A percentile compares a stretch with the other conserved stretches of the same genome.
Evolutionary conservation across 768 basidiomycete genomes (phyloP).

Genomic region (Harrya chromipes): DNA sequence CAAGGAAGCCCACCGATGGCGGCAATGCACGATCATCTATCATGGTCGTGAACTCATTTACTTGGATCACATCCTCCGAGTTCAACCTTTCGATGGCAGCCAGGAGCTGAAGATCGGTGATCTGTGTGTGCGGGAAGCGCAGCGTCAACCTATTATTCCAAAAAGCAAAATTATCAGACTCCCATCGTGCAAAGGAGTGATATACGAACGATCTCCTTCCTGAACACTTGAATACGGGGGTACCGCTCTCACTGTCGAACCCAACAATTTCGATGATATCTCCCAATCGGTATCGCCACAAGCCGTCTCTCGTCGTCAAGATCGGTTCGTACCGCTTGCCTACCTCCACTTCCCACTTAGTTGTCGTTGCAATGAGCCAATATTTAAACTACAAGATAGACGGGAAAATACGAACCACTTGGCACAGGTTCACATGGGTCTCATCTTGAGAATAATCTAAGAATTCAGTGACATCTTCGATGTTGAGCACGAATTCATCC

Average conservation of each 20-base stretch:
- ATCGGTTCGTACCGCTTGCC: conserved; percentile 19
- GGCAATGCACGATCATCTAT: conserved; percentile 11
- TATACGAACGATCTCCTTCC: conserved; percentile 20
- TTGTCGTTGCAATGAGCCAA: background rate
- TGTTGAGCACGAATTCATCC: conserved; percentile 7
- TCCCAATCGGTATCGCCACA: conserved; percentile 23
- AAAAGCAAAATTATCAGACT: background rate
- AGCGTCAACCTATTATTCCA: conserved; percentile 10
- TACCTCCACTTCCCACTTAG: conserved; percentile 18
- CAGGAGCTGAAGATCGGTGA: conserved; percentile 12
- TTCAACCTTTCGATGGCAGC: background rate
- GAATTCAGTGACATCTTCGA: conserved; percentile 15
- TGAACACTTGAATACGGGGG: conserved; percentile 11
- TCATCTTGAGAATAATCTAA: conserved; percentile 13
- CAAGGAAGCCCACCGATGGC: conserved; percentile 9
- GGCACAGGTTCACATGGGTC: conserved; percentile 12
- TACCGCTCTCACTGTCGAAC: conserved; percentile 4
- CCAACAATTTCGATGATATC: conserved; percentile 19
- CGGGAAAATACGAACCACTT: conserved; percentile 11
- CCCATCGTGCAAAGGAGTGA: background rate
- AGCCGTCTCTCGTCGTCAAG: conserved; percentile 19
- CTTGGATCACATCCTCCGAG: conserved; percentile 2
- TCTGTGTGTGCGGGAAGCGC: background rate
- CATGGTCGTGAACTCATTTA: conserved; percentile 15
- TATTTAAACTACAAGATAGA: background rate